Conservation (phyloP, 805 yeast species). For the Maudiozyma bulderi region DNA sequence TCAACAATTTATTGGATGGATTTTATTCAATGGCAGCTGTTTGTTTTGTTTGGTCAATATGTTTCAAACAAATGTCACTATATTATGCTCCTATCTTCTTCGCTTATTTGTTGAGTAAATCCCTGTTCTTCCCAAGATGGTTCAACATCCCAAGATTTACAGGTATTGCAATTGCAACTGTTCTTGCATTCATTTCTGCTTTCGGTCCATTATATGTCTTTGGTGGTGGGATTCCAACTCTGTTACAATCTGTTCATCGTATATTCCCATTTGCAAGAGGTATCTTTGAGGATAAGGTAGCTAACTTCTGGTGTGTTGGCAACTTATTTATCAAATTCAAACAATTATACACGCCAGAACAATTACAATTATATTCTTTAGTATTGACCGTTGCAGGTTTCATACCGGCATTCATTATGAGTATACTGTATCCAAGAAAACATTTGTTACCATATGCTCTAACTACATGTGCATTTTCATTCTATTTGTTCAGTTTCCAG, state of each 20-base stretch:
- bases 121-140: slow-evolving; percentile 29
- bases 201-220: slow-evolving; percentile 52
- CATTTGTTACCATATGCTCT: slow-evolving; percentile 59
- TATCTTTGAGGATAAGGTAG: slow-evolving; percentile 93
- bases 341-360: slow-evolving; percentile 39
- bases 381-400: slow-evolving; percentile 43
- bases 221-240: slow-evolving; percentile 32
- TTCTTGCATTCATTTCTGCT: slow-evolving; percentile 40
- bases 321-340: slow-evolving; percentile 70
- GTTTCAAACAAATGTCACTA: slow-evolving; percentile 92
- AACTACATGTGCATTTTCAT: slow-evolving; percentile 76
- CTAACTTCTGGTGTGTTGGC: slow-evolving; percentile 95
- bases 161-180: slow-evolving; percentile 54
- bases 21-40: slow-evolving; percentile 60
- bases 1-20: slow-evolving; percentile 56
- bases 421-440: slow-evolving; percentile 44
- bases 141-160: slow-evolving; percentile 50
- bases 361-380: slow-evolving; percentile 53
- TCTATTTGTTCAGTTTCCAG: slow-evolving; percentile 84
- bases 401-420: slow-evolving; percentile 44
- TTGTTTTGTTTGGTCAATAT: slow-evolving; percentile 66
- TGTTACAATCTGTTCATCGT: slow-evolving; percentile 50
- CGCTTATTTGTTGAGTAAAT: slow-evolving; percentile 58
- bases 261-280: slow-evolving; percentile 92
- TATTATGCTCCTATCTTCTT: slow-evolving; percentile 88